Evolutionary conservation across 2,329 filamentous ascomycete species (phyloP).

Genomic region (Pseudocercospora pini-densiflorae): DNA sequence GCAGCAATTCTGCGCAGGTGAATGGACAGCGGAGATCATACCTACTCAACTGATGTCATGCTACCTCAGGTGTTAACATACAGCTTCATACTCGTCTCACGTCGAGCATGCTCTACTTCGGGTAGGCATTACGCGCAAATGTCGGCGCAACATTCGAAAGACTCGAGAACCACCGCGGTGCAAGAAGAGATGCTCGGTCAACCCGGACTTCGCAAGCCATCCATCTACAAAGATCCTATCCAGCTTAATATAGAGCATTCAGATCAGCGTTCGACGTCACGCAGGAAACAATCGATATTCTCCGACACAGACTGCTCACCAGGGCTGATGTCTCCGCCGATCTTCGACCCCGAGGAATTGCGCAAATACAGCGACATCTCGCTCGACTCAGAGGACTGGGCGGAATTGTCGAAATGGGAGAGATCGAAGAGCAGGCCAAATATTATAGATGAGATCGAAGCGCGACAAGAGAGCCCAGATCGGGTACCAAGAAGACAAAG

Average conservation of each 20-base stretch:
- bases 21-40: not conserved
- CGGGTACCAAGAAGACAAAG: not conserved
- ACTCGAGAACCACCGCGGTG: not conserved
- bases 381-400: not conserved
- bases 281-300: not conserved
- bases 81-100: not conserved
- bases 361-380: not conserved
- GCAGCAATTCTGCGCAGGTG: not conserved
- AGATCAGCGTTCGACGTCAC: not conserved
- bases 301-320: not conserved
- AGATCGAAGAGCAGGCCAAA: not conserved
- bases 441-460: not conserved
- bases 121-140: not conserved
- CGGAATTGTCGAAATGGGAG: not conserved
- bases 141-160: not conserved
- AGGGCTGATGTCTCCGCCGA: not conserved
- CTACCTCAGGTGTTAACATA: not conserved
- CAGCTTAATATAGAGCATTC: not conserved
- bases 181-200: conserved; percentile 1
- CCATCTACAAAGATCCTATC: not conserved
- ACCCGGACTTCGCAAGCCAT: not conserved
- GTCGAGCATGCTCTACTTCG: not conserved
- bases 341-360: not conserved
- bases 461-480: not conserved
- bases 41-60: not conserved